phyloP scores from a whole-genome alignment of 2,329 filamentous ascomycete genomes.

The Botryotinia calthae region DNA sequence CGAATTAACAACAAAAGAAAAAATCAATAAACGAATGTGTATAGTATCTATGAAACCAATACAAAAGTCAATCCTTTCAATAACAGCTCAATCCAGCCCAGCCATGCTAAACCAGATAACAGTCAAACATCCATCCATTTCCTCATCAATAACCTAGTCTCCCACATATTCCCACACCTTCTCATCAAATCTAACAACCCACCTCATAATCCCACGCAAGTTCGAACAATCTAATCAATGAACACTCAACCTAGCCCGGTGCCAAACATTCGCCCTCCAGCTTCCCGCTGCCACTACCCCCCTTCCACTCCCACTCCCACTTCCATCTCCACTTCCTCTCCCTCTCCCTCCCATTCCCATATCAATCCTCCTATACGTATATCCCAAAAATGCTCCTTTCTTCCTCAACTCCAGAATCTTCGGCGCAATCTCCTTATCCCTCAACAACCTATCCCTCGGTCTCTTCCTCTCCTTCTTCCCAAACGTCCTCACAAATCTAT shows the following conservation, averaged over 20 bases:
- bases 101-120: neutral
- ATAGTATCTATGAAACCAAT: neutral
- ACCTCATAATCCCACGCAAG: neutral
- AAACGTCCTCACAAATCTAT: conserved; percentile 38
- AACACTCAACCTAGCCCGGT: conserved; percentile 37
- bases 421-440: conserved; percentile 65
- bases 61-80: neutral
- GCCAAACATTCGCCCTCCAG: conserved; percentile 32
- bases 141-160: too few relatives aligned
- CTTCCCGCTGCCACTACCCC: conserved; percentile 20
- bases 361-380: conserved; percentile 68
- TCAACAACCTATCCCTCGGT: conserved; percentile 78
- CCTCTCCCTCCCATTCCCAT: conserved; percentile 21
- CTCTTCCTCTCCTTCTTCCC: conserved; percentile 66
- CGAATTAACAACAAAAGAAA: neutral
- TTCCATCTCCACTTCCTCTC: conserved; percentile 15
- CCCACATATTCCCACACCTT: too few relatives aligned
- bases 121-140: neutral
- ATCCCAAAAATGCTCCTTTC: conserved; percentile 81
- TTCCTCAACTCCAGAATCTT: conserved; percentile 78
- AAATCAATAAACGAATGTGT: neutral
- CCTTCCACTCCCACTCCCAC: conserved; percentile 16
- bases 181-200: neutral
- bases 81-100: neutral
- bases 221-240: conserved; percentile 20